Base-by-base conservation (phyloP, 2,329 filamentous ascomycete genomes). In the Pseudodiploospora longispora region DNA sequence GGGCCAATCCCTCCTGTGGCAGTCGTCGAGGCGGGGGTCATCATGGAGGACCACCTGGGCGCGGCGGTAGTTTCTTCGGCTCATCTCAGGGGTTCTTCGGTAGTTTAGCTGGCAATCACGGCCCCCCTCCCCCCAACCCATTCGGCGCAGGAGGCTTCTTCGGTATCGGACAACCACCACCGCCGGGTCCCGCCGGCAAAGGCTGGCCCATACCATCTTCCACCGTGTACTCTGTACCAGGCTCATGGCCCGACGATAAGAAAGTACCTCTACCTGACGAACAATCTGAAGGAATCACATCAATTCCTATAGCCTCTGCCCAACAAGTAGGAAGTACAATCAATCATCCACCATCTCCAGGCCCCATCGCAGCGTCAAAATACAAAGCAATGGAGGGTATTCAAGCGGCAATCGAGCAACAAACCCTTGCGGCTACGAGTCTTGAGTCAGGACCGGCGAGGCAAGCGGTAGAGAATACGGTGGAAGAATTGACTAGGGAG, bases 401-500 rank as follows among this genome's bases (percentile, higher is more conserved):
- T 3, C 63, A 67, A 44, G 54, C 52, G 29, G 53, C 62, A 32
- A 57, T 69, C 6, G 56, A 49, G 10, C 50, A 48, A 4, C 65
- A 63, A 49, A 52, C 59, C 36, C 48, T 48, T 1, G 57, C 60
- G 37, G 49, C 63, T 6, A 43, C 49, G 6, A 41, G 49, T 12
- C 44, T 58, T 27, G 48, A 53, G 6, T 53, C 54, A 9, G 44
- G 52, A 10, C 47, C 42, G 8, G 51, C 55, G 31, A 53, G 50
- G 36, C 40, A 42, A 6, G 57, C 52, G 6, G 34, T 56, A 32
- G 62, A 64, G 42, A 58, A 51, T 46, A 64, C 67, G 50, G 56
- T 72, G 35, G 61, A 67, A 44, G 58, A 55, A 30, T 52, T 76
- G 43, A 63, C 62, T 36, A 48, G 51, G 9, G 59, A 61, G 38